These are phyloP conservation scores for Pilobolus umbonatus DNA, from an alignment of 192 early-diverging fungal species.

Conservation along the genomic window DNA sequence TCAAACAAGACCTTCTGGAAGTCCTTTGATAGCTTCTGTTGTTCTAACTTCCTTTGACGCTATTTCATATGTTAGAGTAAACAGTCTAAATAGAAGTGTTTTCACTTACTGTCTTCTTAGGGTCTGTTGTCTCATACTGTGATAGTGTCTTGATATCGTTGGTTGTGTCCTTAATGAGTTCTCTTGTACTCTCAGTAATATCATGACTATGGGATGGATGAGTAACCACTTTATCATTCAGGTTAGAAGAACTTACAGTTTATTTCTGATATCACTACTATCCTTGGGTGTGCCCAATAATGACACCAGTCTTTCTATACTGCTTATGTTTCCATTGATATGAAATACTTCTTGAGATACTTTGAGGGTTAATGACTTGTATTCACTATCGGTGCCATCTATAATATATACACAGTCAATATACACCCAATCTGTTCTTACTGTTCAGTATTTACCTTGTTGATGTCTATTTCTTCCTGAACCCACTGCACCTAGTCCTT, in stretches of 20 bases:
- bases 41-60: slow-evolving; percentile 77
- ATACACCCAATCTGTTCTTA: background rate
- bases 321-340: slow-evolving; percentile 80
- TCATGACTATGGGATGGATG: slow-evolving; percentile 44
- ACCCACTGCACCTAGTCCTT: slow-evolving; percentile 8
- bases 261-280: slow-evolving; percentile 65
- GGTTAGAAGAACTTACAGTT: slow-evolving; percentile 51
- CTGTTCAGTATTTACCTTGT: background rate
- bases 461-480: slow-evolving; percentile 1
- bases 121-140: slow-evolving; percentile 42
- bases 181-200: slow-evolving; percentile 77
- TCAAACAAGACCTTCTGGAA: slow-evolving; percentile 88
- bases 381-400: slow-evolving; percentile 44
- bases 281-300: slow-evolving; percentile 77
- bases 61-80: slow-evolving; percentile 21
- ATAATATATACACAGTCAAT: background rate
- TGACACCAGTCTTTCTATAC: slow-evolving; percentile 72
- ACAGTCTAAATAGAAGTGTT: background rate
- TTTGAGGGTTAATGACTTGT: slow-evolving; percentile 53
- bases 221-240: background rate
- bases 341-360: slow-evolving; percentile 83
- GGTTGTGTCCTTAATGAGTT: slow-evolving; percentile 74
- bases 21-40: slow-evolving; percentile 92
- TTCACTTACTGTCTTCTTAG: slow-evolving; percentile 25
- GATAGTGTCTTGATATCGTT: slow-evolving; percentile 72